Evolutionary conservation across 2,329 filamentous ascomycete species (phyloP).

Genomic region (Talaromyces marneffei): DNA sequence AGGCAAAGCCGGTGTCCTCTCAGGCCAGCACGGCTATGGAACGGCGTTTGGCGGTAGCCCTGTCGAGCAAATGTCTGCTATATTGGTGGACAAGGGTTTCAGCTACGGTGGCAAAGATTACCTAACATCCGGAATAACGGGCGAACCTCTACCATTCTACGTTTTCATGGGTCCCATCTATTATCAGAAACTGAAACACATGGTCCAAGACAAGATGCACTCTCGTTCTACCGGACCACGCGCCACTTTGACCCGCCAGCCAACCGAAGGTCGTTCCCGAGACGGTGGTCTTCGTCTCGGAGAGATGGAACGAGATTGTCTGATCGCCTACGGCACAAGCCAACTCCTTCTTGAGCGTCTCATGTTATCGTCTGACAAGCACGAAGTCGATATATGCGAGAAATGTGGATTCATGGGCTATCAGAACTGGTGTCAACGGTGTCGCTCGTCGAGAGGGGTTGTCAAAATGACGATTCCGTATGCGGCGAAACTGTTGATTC

Average conservation of each 20-base stretch:
- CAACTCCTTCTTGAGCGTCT: slow-evolving; percentile 87
- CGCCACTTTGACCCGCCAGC: slow-evolving; percentile 88
- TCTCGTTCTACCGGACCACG: slow-evolving; percentile 83
- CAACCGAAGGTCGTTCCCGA: slow-evolving; percentile 88
- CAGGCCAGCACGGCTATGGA: slow-evolving; percentile 82
- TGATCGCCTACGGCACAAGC: slow-evolving; percentile 93
- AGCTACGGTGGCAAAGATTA: slow-evolving; percentile 97
- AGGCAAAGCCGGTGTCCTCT: slow-evolving; percentile 84
- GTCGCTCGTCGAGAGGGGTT: slow-evolving; percentile 75
- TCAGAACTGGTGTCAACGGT: slow-evolving; percentile 89
- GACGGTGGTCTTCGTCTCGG: slow-evolving; percentile 89
- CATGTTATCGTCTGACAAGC: slow-evolving; percentile 90
- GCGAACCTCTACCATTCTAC: slow-evolving; percentile 87
- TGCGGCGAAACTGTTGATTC: slow-evolving; percentile 89
- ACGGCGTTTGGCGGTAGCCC: slow-evolving; percentile 79
- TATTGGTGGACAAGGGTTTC: slow-evolving; percentile 82
- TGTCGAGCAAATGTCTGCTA: slow-evolving; percentile 81
- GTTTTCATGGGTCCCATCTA: slow-evolving; percentile 99
- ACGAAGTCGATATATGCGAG: slow-evolving; percentile 90
- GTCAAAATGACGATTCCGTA: slow-evolving; percentile 96
- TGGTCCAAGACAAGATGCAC: slow-evolving; percentile 99
- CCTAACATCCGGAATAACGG: slow-evolving; percentile 89
- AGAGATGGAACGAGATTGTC: slow-evolving; percentile 97
- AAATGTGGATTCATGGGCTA: slow-evolving; percentile 93
- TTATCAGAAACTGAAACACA: slow-evolving; percentile 99